Evolutionary conservation across 2,329 filamentous ascomycete genomes (phyloP), one percentile per base, ranked within the genome.

Genomic region (Colletotrichum lupini): DNA sequence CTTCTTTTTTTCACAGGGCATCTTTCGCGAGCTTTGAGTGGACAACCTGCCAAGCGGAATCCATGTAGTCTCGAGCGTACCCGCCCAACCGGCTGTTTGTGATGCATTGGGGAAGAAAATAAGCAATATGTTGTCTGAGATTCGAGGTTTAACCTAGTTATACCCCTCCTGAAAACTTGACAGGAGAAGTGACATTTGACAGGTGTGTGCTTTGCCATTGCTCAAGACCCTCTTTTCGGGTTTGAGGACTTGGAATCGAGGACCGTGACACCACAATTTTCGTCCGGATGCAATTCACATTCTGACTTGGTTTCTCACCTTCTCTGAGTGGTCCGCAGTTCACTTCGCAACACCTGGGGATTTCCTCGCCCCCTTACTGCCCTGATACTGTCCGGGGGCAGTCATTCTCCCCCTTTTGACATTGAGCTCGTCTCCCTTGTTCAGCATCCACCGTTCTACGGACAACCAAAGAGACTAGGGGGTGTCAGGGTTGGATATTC

Each of bases 101-200:
- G 49, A 63, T 56, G 16, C 28, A 60, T 3, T 1, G 7, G 42
- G 42, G 53, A 32, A 19, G 26, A 26, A 14, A 64, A 72, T 53
- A 69, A 72, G 66, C 19, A 72, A 69, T n/a, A 26, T 35, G 4
- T 55, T 63, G 30, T 56, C 37, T 42, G 59, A 64, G 63, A 55
- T 3, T 16, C 59, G 52, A 49, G 5, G n/a, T 30, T 22, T n/a
- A 56, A n/a, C 26, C 9, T 11, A 28, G 14, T 5, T 16, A 19
- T 22, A 22, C 28, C 26, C 16, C 32, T 26, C 4, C 7, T 22
- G 2, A 7, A 19, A 30, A 56, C 26, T 22, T 19, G 8, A 35
- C 22, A n/a, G 59, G 53, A 59, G 19, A 69, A 64, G 22, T 68
- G 60, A 64, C 3, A 68, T 22, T 7, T 53, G 22, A 49, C 8